Evolutionary conservation across 495 filamentous ascomycete species (phyloP), one percentile per base, ranked within the genome.

Genomic region (Aspergillus ellipticus): DNA sequence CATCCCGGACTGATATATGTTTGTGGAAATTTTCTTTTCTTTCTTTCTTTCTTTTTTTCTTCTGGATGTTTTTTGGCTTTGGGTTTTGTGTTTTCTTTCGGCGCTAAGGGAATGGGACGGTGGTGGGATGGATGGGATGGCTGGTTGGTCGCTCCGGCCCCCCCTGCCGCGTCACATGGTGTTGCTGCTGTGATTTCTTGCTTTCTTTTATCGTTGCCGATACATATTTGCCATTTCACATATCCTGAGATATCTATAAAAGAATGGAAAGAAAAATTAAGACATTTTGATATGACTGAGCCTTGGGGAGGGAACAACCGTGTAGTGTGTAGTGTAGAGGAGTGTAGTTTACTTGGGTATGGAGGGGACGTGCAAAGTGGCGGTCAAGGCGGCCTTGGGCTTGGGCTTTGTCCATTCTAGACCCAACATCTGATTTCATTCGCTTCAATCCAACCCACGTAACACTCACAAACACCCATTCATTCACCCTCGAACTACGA

Each of bases 21-120:
- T 60, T 60, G 58, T 60, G 58, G 20, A 56, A 43, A 49, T 54
- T 46, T 58, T 52, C 55, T 42, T 26, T 53, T 54, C 47, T 31
- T 4, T 45, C 41, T 58, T 26, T 33, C 10, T 46, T 55, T 54
- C 31, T 10, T 56, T 51, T 41, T 59, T n/a, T 42, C 51, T 60
- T 29, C 28, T 4, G 43, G n/a, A 19, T 58, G 20, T 26, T 53
- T 54, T 49, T 31, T 4, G 39, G 31, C 56, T 26, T 33, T 11
- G 41, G 53, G 51, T 42, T 10, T 56, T 51, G 33, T 59, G 16
- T 31, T 28, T 49, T 26, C 22, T 37, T 39, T 13, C 15, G 48
- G 22, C 22, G 53, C 33, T 22, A 22, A n/a, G 2, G 35, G n/a
- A n/a, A n/a, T n/a, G n/a, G n/a, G n/a, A n/a, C n/a, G n/a, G 49